Evolutionary conservation across 257 asterid genomes (phyloP), one percentile per base, ranked within the genome.

Genomic region (Thymus mandschuricus): DNA sequence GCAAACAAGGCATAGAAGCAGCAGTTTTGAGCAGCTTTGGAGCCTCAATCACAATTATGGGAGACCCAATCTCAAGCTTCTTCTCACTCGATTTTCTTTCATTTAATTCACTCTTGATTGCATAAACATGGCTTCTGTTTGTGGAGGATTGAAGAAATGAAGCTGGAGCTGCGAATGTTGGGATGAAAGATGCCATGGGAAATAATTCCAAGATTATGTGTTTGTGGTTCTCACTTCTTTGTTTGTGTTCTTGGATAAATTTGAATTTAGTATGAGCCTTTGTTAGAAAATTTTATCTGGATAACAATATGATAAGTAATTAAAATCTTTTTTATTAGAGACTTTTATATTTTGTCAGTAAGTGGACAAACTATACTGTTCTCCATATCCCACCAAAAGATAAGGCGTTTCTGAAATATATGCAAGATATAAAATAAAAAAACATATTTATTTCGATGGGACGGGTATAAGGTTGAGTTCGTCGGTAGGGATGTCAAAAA

Each of bases 1-100:
- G 88, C 64, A 92, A 85, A 52, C 98, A 92, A 44, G 98, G 98
- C 29, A 92, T 81, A 33, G 96, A 85, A 63, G 92, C 90, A 11
- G 98, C 98, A 1, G 98, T 92, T 78, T 92, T 89, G 27, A 89
- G 77, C 71, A 84, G 54, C 27, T 78, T 66, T 2, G 98, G 98
- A 64, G 97, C 89, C 83, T 86, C 96, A 3, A 79, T 68, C 34
- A 92, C 81, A 1, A 92, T 83, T 13, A 92, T 69, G 3, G 96
- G 98, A 46, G 97, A 88, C 46, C 98, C 98, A 1, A 89, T 80
- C 59, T 78, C 79, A 2, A 89, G 89, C 31, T 52, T 11, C 10
- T 12, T 11, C 31, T 49, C 55, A 4, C 55, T 49, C 27, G 55
- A 49, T 6, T 52, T 27, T 27, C 10, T 52, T 27, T 52, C 81